Evolutionary conservation across 208 protist genomes (phyloP).

Genomic region (Acanthamoeba castellanii): DNA sequence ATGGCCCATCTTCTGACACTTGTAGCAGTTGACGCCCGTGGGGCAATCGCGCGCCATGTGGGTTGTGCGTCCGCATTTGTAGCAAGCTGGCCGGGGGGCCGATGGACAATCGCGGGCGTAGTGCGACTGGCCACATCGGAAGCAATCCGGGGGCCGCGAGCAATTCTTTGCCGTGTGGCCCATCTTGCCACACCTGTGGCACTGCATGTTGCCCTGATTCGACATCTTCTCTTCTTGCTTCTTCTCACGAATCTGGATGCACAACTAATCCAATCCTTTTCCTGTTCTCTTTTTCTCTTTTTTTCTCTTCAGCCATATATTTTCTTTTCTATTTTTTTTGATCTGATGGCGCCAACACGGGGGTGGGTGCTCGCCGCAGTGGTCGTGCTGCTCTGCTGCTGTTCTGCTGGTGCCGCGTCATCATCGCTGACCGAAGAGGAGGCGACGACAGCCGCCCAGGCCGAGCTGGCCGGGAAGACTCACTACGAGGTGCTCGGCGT

Average conservation of each 20-base stretch:
- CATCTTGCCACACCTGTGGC: slow-evolving; percentile 31
- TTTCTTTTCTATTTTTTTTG: no score
- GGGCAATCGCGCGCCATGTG: slow-evolving; percentile 44
- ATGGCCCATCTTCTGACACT: slow-evolving; percentile 6
- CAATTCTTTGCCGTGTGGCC: slow-evolving; percentile 43
- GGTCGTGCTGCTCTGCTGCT: not conserved
- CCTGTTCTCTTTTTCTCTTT: no score
- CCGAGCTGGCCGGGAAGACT: not conserved
- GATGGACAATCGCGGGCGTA: slow-evolving; percentile 52
- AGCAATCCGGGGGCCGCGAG: slow-evolving; percentile 43
- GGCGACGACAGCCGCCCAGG: not conserved
- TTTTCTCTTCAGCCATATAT: not conserved
- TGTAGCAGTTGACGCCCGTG: slow-evolving; percentile 41
- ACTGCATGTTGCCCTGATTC: slow-evolving; percentile 12
- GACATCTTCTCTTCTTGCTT: not conserved
- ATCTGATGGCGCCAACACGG: not conserved
- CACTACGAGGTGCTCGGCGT: slow-evolving; percentile 31
- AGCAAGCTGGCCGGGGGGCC: slow-evolving; percentile 34
- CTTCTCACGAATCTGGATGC: no score
- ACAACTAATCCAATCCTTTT: no score
- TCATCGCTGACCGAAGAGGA: not conserved
- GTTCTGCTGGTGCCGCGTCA: not conserved
- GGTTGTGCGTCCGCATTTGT: slow-evolving; percentile 46
- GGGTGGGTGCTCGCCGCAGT: not conserved
- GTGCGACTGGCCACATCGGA: slow-evolving; percentile 29